phyloP scores from a whole-genome alignment of 2,329 filamentous ascomycete genomes.

The Drechslerella dactyloides region DNA sequence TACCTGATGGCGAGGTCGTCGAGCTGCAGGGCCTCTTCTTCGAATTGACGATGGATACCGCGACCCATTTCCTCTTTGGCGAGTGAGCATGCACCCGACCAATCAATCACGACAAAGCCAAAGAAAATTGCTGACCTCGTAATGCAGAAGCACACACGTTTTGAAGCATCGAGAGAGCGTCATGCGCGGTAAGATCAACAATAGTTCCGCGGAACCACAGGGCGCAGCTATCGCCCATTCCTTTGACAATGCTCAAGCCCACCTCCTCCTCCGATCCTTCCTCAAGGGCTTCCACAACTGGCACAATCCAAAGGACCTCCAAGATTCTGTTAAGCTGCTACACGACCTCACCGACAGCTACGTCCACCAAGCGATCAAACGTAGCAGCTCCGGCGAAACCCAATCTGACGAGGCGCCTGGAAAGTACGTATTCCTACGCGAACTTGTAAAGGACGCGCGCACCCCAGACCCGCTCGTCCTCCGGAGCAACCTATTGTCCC shows the following conservation, averaged over 20 bases:
- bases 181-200: constrained; percentile 2
- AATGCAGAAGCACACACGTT: constrained; percentile 36
- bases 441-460: constrained; percentile 64
- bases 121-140: too few relatives aligned
- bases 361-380: constrained; percentile 53
- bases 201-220: constrained; percentile 1
- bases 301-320: constrained; percentile 55
- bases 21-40: constrained; percentile 71
- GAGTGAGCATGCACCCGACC: constrained; percentile 60
- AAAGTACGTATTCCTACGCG: constrained; percentile 66
- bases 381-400: constrained; percentile 36
- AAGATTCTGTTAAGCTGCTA: constrained; percentile 53
- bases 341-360: constrained; percentile 55
- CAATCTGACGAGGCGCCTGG: constrained; percentile 42
- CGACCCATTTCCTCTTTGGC: constrained; percentile 72
- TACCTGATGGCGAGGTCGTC: constrained; percentile 65
- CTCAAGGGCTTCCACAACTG: constrained; percentile 55
- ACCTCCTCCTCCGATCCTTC: constrained; percentile 56
- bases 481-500: constrained; percentile 63
- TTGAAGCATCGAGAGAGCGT: constrained; percentile 2
- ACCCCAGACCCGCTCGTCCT: constrained; percentile 60
- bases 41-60: constrained; percentile 70
- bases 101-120: too few relatives aligned
- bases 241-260: constrained; percentile 58
- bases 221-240: constrained; percentile 57